Evolutionary conservation across 768 basidiomycete species (phyloP).

Genomic region (Paxillus involutus): DNA sequence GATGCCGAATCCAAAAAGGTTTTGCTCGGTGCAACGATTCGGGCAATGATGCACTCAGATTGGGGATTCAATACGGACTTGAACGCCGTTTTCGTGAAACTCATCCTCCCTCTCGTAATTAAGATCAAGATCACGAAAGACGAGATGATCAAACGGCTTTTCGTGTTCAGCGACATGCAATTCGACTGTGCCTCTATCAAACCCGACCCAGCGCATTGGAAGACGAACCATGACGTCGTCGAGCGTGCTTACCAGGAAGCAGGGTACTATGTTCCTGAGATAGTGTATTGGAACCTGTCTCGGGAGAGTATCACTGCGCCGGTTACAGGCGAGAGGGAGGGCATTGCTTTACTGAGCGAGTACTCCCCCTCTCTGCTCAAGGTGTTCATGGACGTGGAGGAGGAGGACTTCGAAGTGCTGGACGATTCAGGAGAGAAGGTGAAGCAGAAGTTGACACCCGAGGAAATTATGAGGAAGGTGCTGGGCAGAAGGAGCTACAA

Average conservation of each 20-base stretch:
- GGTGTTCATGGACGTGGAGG: constrained; percentile 61
- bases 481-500: constrained; percentile 50
- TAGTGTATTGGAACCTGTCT: constrained; percentile 71
- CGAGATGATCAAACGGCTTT: constrained; percentile 75
- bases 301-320: constrained; percentile 38
- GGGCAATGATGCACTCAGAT: constrained; percentile 29
- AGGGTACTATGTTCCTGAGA: constrained; percentile 71
- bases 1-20: constrained; percentile 33
- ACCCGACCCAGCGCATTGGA: constrained; percentile 37
- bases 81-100: constrained; percentile 56
- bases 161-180: constrained; percentile 81
- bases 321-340: constrained; percentile 50
- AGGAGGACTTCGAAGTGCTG: constrained; percentile 35
- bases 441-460: constrained; percentile 39
- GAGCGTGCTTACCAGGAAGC: constrained; percentile 53
- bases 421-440: constrained; percentile 27
- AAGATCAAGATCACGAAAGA: constrained; percentile 54
- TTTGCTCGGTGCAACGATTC: constrained; percentile 38
- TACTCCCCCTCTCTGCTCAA: constrained; percentile 71
- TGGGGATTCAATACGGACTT: constrained; percentile 68
- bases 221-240: constrained; percentile 62
- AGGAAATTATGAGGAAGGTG: constrained; percentile 47
- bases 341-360: constrained; percentile 69
- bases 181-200: constrained; percentile 42
- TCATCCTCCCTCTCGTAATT: constrained; percentile 62